These are phyloP conservation scores for Acacia confusa DNA, from an alignment of 306 rosid species.

Conservation along the genomic window DNA sequence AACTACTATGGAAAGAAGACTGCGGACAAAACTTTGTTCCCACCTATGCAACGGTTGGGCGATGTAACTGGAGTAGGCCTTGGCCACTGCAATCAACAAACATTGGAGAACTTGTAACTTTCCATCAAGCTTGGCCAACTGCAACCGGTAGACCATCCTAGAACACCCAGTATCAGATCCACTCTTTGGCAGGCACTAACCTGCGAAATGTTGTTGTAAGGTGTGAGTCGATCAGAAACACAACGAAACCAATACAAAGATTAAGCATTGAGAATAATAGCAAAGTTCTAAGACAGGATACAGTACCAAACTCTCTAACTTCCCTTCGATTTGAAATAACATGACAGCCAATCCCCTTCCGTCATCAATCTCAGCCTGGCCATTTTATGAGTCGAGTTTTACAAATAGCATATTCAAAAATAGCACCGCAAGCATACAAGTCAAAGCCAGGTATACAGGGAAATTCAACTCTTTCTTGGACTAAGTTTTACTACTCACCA, in stretches of 20 bases:
- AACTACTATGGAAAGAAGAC: slow-evolving; percentile 42
- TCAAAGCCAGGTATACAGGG: slow-evolving; percentile 24
- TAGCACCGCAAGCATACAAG: slow-evolving; percentile 23
- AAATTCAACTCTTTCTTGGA: slow-evolving; percentile 17
- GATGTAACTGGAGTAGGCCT: slow-evolving; percentile 2
- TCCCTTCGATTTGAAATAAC: slow-evolving; percentile 85
- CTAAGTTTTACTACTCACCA: slow-evolving; percentile 68
- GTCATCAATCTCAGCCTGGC: slow-evolving; percentile 95
- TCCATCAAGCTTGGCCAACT: slow-evolving; percentile 80
- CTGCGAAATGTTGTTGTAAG: slow-evolving; percentile 43
- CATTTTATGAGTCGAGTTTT: slow-evolving; percentile 39
- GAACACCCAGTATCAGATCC: slow-evolving; percentile 71
- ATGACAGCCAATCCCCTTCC: slow-evolving; percentile 93
- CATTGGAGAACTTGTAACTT: slow-evolving; percentile 56
- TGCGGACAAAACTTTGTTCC: slow-evolving; percentile 78
- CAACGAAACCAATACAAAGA: not conserved
- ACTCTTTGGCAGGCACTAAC: slow-evolving; percentile 64
- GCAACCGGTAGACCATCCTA: slow-evolving; percentile 99
- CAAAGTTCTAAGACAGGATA: slow-evolving; percentile 20
- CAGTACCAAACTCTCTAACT: slow-evolving; percentile 73
- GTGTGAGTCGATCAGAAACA: slow-evolving; percentile 31
- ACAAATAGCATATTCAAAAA: slow-evolving; percentile 9
- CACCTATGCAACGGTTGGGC: slow-evolving; percentile 38
- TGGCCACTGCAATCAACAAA: slow-evolving; percentile 38
- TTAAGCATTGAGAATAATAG: slow-evolving; percentile 22